Base-by-base conservation (phyloP, 768 basidiomycete genomes). In the Leccinum incarnatum region DNA sequence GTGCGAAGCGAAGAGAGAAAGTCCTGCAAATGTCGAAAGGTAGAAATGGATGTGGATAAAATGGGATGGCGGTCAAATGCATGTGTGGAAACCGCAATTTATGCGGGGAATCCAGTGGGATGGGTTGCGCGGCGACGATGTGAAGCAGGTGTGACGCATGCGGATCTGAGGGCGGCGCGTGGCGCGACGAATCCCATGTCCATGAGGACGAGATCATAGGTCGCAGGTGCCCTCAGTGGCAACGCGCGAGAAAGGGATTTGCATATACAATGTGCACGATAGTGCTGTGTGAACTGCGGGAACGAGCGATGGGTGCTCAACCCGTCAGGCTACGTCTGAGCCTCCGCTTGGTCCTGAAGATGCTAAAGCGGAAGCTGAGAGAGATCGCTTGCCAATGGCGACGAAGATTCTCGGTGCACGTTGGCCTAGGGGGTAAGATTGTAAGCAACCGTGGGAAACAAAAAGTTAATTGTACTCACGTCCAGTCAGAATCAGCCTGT, bases 331-430 rank as follows among this genome's bases (percentile, higher is more conserved):
- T 62, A 47, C 73, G 71, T 52, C 62, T 62, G 21, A 76, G 65
- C 59, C 72, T 61, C 48, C 78, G 77, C 59, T 79, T 78, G 19
- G 77, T 79, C 54, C 85, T 74, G 69, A 87, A 88, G 46, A 87
- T 71, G 57, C 77, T 73, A 64, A 88, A 86, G 46, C 83, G 77
- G 30, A 87, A 62, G 57, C 83, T 72, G 21, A 88, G 78, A 0
- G 77, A 69, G 29, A 87, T 60, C 9, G 85, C 83, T 64, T 85
- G 83, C 86, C 87, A 87, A 57, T 85, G 82, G 9, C 82, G 75
- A 56, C 76, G 75, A 46, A 88, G 70, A 50, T 72, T 74, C 67
- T 85, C 76, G 9, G 75, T 72, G 71, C 86, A 87, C 36, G 83
- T 83, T 12, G 86, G 86, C 3, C 83, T 85, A 62, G 7, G 32